Evolutionary conservation across 805 yeast genomes (phyloP).

Genomic region (Peterozyma xylosa): DNA sequence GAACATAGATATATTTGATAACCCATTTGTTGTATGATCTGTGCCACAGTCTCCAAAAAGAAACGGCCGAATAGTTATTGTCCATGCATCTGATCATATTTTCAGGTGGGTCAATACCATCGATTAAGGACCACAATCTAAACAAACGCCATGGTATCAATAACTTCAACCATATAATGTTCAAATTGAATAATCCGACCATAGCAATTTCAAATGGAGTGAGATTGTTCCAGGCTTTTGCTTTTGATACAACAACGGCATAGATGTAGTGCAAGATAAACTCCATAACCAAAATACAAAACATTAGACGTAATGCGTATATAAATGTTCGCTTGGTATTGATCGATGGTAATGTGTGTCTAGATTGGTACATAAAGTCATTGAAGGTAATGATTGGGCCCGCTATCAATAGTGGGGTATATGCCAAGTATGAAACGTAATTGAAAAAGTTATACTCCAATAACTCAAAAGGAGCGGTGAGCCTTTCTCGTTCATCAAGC

Average conservation of each 20-base stretch:
- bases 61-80: constrained; percentile 84
- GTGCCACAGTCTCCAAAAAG: constrained; percentile 99
- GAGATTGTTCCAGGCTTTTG: constrained; percentile 84
- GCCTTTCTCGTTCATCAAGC: constrained; percentile 55
- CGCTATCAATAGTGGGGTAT: constrained; percentile 87
- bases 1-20: constrained; percentile 80
- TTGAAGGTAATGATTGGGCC: constrained; percentile 94
- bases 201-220: constrained; percentile 90
- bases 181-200: constrained; percentile 87
- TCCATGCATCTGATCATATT: constrained; percentile 96
- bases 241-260: constrained; percentile 87
- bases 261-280: constrained; percentile 78
- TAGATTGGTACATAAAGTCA: constrained; percentile 75
- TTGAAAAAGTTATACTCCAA: constrained; percentile 56
- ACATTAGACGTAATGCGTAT: constrained; percentile 60
- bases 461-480: constrained; percentile 54
- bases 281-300: constrained; percentile 86
- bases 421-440: constrained; percentile 69
- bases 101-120: constrained; percentile 93
- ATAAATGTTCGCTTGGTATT: constrained; percentile 40
- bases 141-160: constrained; percentile 95
- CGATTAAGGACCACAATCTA: constrained; percentile 88
- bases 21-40: constrained; percentile 90
- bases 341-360: constrained; percentile 52
- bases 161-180: constrained; percentile 87